These are phyloP conservation scores for Cadophora sp. DNA, from an alignment of 2,329 filamentous ascomycete species.

Conservation along the genomic window DNA sequence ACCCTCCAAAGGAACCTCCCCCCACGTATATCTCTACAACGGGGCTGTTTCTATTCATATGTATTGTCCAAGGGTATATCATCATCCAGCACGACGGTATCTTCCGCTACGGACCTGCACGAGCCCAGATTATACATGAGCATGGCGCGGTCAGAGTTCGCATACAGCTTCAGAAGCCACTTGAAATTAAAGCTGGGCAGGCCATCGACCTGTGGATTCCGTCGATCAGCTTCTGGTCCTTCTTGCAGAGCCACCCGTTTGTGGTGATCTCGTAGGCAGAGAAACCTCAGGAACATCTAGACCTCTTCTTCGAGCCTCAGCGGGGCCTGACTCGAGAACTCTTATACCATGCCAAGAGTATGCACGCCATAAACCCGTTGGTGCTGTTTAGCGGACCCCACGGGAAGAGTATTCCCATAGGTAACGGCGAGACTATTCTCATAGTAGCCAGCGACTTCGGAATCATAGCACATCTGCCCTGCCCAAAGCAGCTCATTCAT, in stretches of 20 bases:
- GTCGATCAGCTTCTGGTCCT: conserved; percentile 30
- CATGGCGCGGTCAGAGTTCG: conserved; percentile 19
- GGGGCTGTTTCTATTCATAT: conserved; percentile 21
- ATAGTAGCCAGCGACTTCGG: conserved; percentile 47
- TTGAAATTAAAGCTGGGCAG: conserved; percentile 31
- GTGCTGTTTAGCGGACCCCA: conserved; percentile 45
- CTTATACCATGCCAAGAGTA: background rate
- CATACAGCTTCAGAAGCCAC: conserved; percentile 31
- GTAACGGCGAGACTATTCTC: conserved; percentile 43
- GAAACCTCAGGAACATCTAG: conserved; percentile 33
- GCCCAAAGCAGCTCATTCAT: conserved; percentile 47
- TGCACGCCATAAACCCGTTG: conserved; percentile 14
- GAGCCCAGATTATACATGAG: conserved; percentile 21
- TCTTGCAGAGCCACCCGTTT: conserved; percentile 42
- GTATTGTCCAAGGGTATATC: conserved; percentile 18
- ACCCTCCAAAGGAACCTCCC: conserved; percentile 22
- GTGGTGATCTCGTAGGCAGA: conserved; percentile 40
- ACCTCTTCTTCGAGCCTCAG: conserved; percentile 45
- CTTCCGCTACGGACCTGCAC: conserved; percentile 9
- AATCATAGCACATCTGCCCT: conserved; percentile 45
- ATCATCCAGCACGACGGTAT: conserved; percentile 32
- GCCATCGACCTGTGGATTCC: conserved; percentile 30
- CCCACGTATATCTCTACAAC: conserved; percentile 29
- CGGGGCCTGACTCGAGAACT: conserved; percentile 39
- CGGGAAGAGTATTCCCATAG: conserved; percentile 39